Percentiles rank a stretch among this genome's conserved stretches.
phyloP scores from a whole-genome alignment of 768 basidiomycete genomes.

The Kwoniella pini region DNA sequence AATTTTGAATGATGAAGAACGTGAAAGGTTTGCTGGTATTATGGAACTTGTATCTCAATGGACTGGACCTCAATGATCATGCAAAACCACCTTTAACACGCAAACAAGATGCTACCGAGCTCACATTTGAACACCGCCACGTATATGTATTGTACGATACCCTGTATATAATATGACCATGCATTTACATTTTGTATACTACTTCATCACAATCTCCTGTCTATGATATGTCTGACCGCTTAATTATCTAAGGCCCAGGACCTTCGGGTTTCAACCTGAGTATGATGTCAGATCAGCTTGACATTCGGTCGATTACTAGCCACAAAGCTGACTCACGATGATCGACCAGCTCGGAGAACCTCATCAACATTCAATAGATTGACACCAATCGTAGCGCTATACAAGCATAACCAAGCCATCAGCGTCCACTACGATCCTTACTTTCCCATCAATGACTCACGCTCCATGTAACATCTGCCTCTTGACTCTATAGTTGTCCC shows the following conservation, averaged over 20 bases:
- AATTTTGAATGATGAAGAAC: slow-evolving; percentile 52
- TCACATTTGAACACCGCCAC: no score
- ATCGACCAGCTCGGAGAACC: slow-evolving; percentile 63
- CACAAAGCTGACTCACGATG: slow-evolving; percentile 45
- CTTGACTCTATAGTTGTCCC: slow-evolving; percentile 99
- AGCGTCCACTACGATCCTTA: no score
- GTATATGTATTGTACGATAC: neutral
- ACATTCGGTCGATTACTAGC: neutral
- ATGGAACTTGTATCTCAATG: slow-evolving; percentile 57
- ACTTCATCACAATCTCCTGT: neutral
- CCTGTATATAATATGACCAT: neutral
- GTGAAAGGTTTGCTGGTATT: slow-evolving; percentile 57
- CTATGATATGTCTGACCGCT: neutral
- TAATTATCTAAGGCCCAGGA: slow-evolving; percentile 10
- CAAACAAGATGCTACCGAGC: no score
- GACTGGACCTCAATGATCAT: slow-evolving; percentile 24
- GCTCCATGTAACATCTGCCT: slow-evolving; percentile 97
- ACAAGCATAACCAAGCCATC: slow-evolving; percentile 8
- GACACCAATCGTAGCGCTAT: slow-evolving; percentile 70
- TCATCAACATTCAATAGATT: slow-evolving; percentile 95
- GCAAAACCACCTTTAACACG: neutral
- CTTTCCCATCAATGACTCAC: no score
- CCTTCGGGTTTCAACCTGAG: slow-evolving; percentile 23
- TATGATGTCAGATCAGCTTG: neutral
- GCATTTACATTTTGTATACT: slow-evolving; percentile 3